phyloP scores from a whole-genome alignment of 495 filamentous ascomycete genomes.

The Friedmanniomyces endolithicus region DNA sequence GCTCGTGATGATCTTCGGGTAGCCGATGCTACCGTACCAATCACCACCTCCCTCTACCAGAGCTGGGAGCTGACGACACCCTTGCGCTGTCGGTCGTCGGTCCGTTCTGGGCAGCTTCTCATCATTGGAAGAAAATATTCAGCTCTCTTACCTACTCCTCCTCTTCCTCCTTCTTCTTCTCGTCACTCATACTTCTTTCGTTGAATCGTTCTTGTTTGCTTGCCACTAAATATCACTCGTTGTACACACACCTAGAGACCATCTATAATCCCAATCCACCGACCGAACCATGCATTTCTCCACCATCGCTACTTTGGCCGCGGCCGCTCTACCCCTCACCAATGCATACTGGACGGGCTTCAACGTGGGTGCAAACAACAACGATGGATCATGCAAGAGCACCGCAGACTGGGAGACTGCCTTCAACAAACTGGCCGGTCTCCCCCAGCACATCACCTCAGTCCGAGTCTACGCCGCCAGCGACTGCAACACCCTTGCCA shows the following conservation, averaged over 20 bases:
- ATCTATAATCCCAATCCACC: background rate
- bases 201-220: background rate
- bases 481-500: conserved; percentile 39
- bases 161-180: background rate
- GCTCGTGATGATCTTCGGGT: background rate
- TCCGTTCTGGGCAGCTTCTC: background rate
- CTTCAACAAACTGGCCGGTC: conserved; percentile 36
- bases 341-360: conserved; percentile 35
- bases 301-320: conserved; percentile 9
- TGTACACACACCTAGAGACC: background rate
- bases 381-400: conserved; percentile 38
- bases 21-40: background rate
- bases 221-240: background rate
- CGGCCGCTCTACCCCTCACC: conserved; percentile 9
- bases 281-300: conserved; percentile 17
- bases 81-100: background rate
- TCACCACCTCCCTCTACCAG: too few species aligned
- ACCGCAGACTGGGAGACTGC: conserved; percentile 35
- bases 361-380: conserved; percentile 36
- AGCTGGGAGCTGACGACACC: background rate
- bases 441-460: conserved; percentile 38
- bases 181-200: background rate
- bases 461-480: conserved; percentile 41
- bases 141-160: background rate
- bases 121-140: background rate